Evolutionary conservation across 208 protist species (phyloP).

Genomic region (Leptomonas pyrrhocoris): DNA sequence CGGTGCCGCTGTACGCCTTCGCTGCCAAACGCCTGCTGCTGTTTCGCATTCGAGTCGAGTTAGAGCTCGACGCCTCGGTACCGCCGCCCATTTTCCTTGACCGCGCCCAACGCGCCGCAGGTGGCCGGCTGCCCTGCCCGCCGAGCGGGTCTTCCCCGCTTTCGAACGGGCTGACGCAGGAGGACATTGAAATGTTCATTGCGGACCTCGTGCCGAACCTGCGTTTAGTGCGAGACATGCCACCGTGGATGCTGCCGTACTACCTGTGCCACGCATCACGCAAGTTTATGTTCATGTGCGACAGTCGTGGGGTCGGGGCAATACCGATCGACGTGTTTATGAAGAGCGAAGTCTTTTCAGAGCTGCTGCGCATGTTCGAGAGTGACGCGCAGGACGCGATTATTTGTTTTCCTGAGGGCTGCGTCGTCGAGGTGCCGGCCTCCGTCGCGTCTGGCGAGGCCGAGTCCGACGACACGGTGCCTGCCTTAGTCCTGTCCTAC

Average conservation of each 20-base stretch:
- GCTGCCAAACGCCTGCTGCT: constrained; percentile 82
- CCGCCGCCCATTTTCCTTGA: constrained; percentile 42
- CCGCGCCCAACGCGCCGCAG: constrained; percentile 9
- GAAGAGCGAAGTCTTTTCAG: constrained; percentile 86
- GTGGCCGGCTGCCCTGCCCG: constrained; percentile 42
- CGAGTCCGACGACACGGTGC: constrained; percentile 68
- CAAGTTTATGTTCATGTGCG: constrained; percentile 95
- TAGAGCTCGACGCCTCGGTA: constrained; percentile 66
- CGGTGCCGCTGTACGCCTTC: constrained; percentile 85
- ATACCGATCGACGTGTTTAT: constrained; percentile 87
- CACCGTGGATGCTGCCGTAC: constrained; percentile 87
- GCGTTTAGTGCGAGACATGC: constrained; percentile 80
- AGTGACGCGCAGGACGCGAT: constrained; percentile 81
- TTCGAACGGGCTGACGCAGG: constrained; percentile 81
- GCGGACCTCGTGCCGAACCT: constrained; percentile 74
- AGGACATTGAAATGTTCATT: constrained; percentile 86
- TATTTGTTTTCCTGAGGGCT: constrained; percentile 65
- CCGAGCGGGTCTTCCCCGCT: constrained; percentile 78
- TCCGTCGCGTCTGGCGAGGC: constrained; percentile 34
- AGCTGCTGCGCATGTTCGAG: constrained; percentile 90
- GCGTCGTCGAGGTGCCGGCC: constrained; percentile 74
- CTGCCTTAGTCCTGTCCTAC: constrained; percentile 57
- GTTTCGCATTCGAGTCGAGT: constrained; percentile 80
- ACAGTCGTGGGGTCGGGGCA: constrained; percentile 68
- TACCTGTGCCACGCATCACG: constrained; percentile 90